A percentile compares a stretch with the other conserved stretches of the same genome.
Evolutionary conservation across 257 asterid genomes (phyloP).

Genomic region (Scutellaria galericulata): DNA sequence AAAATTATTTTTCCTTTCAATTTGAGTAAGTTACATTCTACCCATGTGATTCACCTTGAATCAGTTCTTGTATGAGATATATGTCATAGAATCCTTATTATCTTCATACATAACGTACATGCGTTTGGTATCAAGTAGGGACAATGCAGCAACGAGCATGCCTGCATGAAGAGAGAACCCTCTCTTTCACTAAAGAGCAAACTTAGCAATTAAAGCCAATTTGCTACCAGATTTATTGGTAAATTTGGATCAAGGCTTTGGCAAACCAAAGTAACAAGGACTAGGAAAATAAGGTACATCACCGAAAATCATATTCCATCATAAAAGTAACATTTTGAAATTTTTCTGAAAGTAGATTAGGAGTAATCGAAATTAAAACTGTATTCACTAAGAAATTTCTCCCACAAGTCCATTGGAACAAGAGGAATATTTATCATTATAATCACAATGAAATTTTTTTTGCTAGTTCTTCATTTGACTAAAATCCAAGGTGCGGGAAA

Average conservation of each 20-base stretch:
- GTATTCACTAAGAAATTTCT: background rate
- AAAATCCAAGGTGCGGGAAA: background rate
- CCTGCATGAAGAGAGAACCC: background rate
- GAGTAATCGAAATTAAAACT: background rate
- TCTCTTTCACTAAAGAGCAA: background rate
- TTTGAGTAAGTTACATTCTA: background rate
- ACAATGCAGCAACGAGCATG: background rate
- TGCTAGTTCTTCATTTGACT: background rate
- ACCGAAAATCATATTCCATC: background rate
- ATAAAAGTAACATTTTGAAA: background rate
- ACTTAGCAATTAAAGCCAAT: background rate
- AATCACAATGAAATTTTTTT: slow-evolving; percentile 7
- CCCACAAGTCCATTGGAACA: background rate
- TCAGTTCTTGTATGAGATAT: background rate
- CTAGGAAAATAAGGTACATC: background rate
- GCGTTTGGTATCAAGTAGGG: slow-evolving; percentile 2
- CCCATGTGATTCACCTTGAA: background rate
- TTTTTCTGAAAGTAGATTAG: background rate
- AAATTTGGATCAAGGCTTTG: background rate
- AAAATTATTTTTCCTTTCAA: too few relatives aligned
- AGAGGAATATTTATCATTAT: slow-evolving; percentile 14
- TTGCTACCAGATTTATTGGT: background rate
- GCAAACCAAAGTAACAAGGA: background rate
- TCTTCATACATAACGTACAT: background rate
- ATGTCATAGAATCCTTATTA: background rate